Evolutionary conservation across 352 stramenopile genomes (phyloP).

Genomic region (Globisporangium megalacanthum): DNA sequence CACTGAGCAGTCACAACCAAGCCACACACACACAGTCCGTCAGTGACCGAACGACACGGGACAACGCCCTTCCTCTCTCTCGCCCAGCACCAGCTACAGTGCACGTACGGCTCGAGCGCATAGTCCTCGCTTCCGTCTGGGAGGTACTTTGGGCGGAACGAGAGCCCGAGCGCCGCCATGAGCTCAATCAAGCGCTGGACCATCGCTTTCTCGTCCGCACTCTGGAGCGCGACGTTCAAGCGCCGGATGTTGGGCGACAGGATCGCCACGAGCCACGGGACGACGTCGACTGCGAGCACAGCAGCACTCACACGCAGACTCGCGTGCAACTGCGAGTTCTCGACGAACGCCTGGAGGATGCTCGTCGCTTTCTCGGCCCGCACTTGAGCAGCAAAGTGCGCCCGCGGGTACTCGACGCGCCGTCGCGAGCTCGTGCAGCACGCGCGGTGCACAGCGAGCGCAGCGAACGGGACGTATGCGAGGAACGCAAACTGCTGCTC

Average conservation of each 20-base stretch:
- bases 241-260: constrained; percentile 62
- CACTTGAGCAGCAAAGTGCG: constrained; percentile 52
- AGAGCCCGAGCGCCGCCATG: constrained; percentile 74
- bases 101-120: constrained; percentile 62
- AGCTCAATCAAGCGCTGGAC: constrained; percentile 65
- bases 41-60: neutral
- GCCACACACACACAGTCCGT: neutral
- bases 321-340: constrained; percentile 53
- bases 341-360: constrained; percentile 58
- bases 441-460: constrained; percentile 56
- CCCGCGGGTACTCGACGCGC: constrained; percentile 65
- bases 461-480: constrained; percentile 66
- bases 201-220: constrained; percentile 58
- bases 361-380: constrained; percentile 53
- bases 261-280: constrained; percentile 64
- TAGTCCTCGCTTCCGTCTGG: constrained; percentile 71
- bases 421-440: constrained; percentile 72
- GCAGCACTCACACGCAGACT: constrained; percentile 52
- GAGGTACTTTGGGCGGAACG: constrained; percentile 63
- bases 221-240: constrained; percentile 50
- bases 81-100: constrained; percentile 2
- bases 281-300: constrained; percentile 66
- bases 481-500: constrained; percentile 75
- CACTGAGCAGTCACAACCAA: constrained; percentile 17
- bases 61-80: neutral